These are phyloP conservation scores for Cucurbita ficifolia DNA, from an alignment of 306 rosid genomes.

Conservation along the genomic window DNA sequence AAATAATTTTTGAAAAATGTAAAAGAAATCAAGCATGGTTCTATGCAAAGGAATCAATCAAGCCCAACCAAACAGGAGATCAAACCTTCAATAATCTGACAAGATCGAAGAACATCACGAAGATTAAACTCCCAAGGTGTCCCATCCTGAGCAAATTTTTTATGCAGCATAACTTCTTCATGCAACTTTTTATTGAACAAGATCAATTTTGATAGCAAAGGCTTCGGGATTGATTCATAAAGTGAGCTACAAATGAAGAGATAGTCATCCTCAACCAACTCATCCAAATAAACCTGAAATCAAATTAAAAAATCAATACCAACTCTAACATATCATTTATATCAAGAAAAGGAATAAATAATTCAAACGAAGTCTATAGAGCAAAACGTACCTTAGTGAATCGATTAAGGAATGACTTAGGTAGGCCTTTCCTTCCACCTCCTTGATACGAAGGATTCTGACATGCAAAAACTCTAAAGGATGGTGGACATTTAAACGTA, in stretches of 20 bases:
- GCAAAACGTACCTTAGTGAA: conserved; percentile 61
- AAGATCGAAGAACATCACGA: conserved; percentile 82
- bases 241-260: conserved; percentile 64
- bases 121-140: conserved; percentile 97
- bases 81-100: conserved; percentile 73
- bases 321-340: background rate
- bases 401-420: conserved; percentile 82
- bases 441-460: conserved; percentile 94
- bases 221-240: conserved; percentile 39
- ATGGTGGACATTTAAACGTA: conserved; percentile 69
- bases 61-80: background rate
- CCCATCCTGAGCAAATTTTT: conserved; percentile 72
- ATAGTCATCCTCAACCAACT: conserved; percentile 65
- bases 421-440: conserved; percentile 92
- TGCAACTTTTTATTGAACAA: conserved; percentile 62
- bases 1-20: background rate
- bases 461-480: conserved; percentile 92
- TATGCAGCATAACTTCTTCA: conserved; percentile 56
- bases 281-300: conserved; percentile 83
- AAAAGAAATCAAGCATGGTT: background rate
- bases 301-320: conserved; percentile 3
- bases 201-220: conserved; percentile 45
- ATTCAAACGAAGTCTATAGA: background rate
- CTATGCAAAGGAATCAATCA: background rate
- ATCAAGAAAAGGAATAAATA: background rate